Evolutionary conservation across 768 basidiomycete species (phyloP).

Genomic region (Lactarius trivialis): DNA sequence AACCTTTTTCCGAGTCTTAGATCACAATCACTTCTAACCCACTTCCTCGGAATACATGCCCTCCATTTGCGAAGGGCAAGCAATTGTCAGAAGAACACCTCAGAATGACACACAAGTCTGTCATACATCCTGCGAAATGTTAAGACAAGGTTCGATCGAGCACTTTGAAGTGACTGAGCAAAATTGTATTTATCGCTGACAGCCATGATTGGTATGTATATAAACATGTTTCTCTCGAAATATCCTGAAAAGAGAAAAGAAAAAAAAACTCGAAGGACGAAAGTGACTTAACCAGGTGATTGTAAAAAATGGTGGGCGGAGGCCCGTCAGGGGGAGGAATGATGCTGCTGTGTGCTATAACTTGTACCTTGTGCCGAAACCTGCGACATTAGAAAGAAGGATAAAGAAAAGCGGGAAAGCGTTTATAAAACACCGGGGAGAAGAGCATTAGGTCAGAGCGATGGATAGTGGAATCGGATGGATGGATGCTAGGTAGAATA

Average conservation of each 20-base stretch:
- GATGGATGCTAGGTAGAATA: background rate
- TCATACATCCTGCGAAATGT: too few relatives aligned
- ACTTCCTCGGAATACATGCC: too few relatives aligned
- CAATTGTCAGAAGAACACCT: too few relatives aligned
- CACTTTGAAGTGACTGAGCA: background rate
- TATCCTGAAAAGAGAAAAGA: background rate
- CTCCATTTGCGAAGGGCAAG: too few relatives aligned
- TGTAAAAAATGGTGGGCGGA: background rate
- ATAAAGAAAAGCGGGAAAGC: conserved; percentile 8
- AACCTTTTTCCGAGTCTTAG: too few relatives aligned
- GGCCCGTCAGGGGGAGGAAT: background rate
- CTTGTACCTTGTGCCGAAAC: conserved; percentile 10
- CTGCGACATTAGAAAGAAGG: conserved; percentile 8
- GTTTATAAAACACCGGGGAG: background rate
- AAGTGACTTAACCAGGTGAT: background rate
- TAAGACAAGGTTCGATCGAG: background rate
- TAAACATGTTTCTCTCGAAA: background rate
- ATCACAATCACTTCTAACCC: too few relatives aligned
- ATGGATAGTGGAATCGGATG: background rate
- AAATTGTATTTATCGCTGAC: background rate
- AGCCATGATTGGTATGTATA: background rate
- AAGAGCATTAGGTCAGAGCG: conserved; percentile 10
- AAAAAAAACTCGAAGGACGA: conserved; percentile 1
- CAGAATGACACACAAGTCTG: too few relatives aligned
- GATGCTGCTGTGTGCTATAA: conserved; percentile 2